phyloP scores from a whole-genome alignment of 208 protist species.

The Leishmania martiniquensis region DNA sequence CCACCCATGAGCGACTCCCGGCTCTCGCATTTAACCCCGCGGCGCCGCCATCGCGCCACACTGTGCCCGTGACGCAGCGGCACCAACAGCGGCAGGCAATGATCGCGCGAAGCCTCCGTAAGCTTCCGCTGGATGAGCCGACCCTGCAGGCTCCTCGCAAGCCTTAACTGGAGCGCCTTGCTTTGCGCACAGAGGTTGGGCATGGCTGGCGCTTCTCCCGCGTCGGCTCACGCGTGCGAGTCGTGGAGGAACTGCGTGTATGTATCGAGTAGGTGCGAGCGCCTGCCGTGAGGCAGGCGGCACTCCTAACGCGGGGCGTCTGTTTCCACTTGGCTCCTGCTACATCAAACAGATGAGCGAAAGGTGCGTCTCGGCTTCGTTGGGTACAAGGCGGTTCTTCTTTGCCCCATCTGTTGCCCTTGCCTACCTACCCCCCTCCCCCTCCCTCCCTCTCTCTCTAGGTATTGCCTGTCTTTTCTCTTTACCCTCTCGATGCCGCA shows the following conservation, averaged over 20 bases:
- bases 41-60: conserved; percentile 8
- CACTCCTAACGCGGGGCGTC: neutral
- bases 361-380: neutral
- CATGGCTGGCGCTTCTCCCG: neutral
- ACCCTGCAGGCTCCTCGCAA: neutral
- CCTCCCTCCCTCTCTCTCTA: neutral
- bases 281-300: neutral
- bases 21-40: conserved; percentile 4
- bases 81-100: conserved; percentile 42
- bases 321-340: neutral
- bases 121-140: conserved; percentile 22
- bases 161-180: neutral
- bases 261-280: neutral
- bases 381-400: neutral
- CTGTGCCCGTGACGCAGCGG: conserved; percentile 30
- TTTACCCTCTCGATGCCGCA: neutral
- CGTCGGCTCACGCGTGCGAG: neutral
- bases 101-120: conserved; percentile 52
- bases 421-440: neutral
- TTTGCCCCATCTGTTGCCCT: neutral
- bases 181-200: neutral
- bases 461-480: neutral
- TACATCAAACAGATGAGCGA: neutral
- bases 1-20: conserved; percentile 15
- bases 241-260: neutral